These are phyloP conservation scores for Zygosaccharomyces pseudobailii DNA, from an alignment of 1,139 yeast genomes.

Conservation along the genomic window DNA sequence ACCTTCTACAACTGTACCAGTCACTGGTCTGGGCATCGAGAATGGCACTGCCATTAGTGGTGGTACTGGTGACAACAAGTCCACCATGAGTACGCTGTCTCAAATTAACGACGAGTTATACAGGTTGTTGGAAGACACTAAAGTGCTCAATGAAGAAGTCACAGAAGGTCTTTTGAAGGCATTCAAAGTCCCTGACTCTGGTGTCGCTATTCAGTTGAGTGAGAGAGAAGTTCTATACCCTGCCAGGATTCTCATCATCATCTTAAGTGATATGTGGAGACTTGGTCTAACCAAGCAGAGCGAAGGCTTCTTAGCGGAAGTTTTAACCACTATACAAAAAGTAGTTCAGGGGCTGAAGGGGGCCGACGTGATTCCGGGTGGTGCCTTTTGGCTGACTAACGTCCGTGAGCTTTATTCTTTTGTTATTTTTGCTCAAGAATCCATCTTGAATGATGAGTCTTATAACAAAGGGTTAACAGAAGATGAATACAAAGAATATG, in stretches of 20 bases:
- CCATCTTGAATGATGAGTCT: constrained; percentile 78
- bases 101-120: constrained; percentile 67
- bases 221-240: constrained; percentile 94
- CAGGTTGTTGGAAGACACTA: constrained; percentile 71
- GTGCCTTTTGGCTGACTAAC: constrained; percentile 97
- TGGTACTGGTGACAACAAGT: constrained; percentile 43
- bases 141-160: constrained; percentile 74
- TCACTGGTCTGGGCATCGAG: constrained; percentile 12
- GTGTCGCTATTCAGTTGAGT: constrained; percentile 72
- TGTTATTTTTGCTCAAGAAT: constrained; percentile 88
- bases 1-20: constrained; percentile 7
- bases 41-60: constrained; percentile 10
- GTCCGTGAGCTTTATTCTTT: constrained; percentile 94
- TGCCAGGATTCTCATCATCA: constrained; percentile 87
- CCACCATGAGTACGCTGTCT: constrained; percentile 46
- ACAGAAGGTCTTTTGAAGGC: constrained; percentile 84
- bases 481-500: constrained; percentile 84
- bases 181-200: constrained; percentile 85
- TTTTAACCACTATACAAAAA: constrained; percentile 80
- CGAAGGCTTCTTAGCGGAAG: constrained; percentile 88
- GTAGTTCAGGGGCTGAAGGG: constrained; percentile 69
- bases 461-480: constrained; percentile 82
- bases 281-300: constrained; percentile 88
- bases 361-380: constrained; percentile 83
- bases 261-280: constrained; percentile 97